A percentile compares a stretch with the other conserved stretches of the same genome.
These are phyloP conservation scores for Trichoderma koningiopsis DNA, from an alignment of 2,329 filamentous ascomycete species.

Conservation along the genomic window DNA sequence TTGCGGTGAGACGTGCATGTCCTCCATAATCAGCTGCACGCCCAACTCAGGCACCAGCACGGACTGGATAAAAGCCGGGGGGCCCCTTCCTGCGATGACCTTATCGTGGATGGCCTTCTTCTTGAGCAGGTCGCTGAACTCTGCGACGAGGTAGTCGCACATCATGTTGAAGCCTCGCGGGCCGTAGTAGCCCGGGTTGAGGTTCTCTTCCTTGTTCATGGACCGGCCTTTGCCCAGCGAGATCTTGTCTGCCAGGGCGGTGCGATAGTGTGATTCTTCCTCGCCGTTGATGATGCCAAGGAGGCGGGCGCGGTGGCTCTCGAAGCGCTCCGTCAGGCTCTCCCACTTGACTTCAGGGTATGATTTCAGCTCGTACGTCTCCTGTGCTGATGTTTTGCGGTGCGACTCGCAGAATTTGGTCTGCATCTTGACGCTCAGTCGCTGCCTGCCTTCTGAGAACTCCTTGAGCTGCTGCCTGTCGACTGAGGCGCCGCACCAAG, in stretches of 20 bases:
- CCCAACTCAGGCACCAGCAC: slow-evolving; percentile 76
- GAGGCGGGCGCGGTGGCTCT: slow-evolving; percentile 57
- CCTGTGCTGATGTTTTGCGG: slow-evolving; percentile 55
- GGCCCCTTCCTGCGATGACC: slow-evolving; percentile 66
- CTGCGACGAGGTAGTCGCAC: slow-evolving; percentile 66
- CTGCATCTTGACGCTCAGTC: slow-evolving; percentile 61
- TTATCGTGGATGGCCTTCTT: slow-evolving; percentile 64
- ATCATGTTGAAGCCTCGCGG: slow-evolving; percentile 71
- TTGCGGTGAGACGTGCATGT: slow-evolving; percentile 49
- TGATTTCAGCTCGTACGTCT: slow-evolving; percentile 51
- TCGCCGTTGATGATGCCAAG: slow-evolving; percentile 61
- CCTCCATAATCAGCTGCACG: slow-evolving; percentile 57
- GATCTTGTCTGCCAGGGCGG: slow-evolving; percentile 56
- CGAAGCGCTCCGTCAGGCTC: slow-evolving; percentile 60
- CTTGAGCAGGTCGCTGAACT: slow-evolving; percentile 62
- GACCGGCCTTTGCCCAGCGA: slow-evolving; percentile 61
- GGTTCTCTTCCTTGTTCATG: slow-evolving; percentile 58
- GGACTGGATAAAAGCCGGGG: slow-evolving; percentile 69
- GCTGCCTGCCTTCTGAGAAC: slow-evolving; percentile 48
- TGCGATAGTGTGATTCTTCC: slow-evolving; percentile 60
- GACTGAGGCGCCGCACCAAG: slow-evolving; percentile 66
- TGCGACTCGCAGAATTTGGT: slow-evolving; percentile 66
- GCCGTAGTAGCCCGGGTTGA: slow-evolving; percentile 83
- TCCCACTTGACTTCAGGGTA: slow-evolving; percentile 77
- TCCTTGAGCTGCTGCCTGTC: slow-evolving; percentile 55